These are phyloP conservation scores for Salix koriyanagi DNA, from an alignment of 345 rosid species.

Conservation along the genomic window DNA sequence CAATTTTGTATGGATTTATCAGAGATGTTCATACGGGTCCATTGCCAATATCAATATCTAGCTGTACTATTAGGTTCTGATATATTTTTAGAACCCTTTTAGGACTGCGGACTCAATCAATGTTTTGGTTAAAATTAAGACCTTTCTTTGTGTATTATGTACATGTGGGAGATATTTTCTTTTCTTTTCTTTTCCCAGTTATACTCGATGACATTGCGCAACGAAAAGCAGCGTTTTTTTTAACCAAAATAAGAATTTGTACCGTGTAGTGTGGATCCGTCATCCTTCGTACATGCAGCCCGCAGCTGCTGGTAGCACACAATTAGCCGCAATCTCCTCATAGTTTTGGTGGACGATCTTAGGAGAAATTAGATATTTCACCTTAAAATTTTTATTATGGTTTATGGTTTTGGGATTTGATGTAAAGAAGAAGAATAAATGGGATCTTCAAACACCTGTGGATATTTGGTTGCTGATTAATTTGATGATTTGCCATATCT, in stretches of 20 bases:
- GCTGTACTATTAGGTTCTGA: slow-evolving; percentile 7
- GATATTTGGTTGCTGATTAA: not conserved
- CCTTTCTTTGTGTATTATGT: not conserved
- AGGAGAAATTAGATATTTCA: not conserved
- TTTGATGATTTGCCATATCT: slow-evolving; percentile 2
- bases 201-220: not conserved
- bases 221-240: not conserved
- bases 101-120: not conserved
- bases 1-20: slow-evolving; percentile 4
- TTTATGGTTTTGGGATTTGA: not conserved
- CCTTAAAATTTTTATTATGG: not conserved
- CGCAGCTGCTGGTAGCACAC: not conserved
- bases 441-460: not conserved
- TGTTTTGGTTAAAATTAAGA: not conserved
- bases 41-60: slow-evolving; percentile 2
- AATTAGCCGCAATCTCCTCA: not conserved
- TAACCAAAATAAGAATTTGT: not conserved
- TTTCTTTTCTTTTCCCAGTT: not conserved
- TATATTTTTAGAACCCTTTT: not conserved
- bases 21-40: slow-evolving; percentile 11
- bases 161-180: not conserved
- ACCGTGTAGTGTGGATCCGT: slow-evolving; percentile 6
- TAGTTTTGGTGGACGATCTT: not conserved
- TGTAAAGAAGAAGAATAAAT: not conserved
- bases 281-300: slow-evolving; percentile 7